Evolutionary conservation across 495 filamentous ascomycete species (phyloP).

Genomic region (Glutinoglossum americanum): DNA sequence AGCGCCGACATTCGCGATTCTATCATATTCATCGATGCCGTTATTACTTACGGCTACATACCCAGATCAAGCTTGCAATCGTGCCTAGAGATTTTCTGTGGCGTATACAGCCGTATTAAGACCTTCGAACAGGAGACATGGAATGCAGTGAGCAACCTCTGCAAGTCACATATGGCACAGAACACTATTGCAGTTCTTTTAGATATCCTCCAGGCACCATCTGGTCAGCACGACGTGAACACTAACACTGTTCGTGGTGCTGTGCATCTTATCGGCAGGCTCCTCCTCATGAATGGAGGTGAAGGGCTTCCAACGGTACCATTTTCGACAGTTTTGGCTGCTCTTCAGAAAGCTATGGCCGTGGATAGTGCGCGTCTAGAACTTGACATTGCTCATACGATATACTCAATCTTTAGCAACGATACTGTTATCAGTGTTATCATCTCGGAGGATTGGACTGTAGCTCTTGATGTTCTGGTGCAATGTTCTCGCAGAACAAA

Average conservation of each 20-base stretch:
- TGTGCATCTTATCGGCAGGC: constrained; percentile 44
- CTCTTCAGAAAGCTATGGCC: constrained; percentile 13
- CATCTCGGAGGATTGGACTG: constrained; percentile 2
- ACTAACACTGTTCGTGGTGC: constrained; percentile 45
- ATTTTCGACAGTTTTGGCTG: constrained; percentile 21
- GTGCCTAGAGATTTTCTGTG: constrained; percentile 62
- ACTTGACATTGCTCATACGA: constrained; percentile 14
- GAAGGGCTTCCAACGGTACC: constrained; percentile 42
- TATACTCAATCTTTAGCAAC: constrained; percentile 11
- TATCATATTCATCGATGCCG: constrained; percentile 52
- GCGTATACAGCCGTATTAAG: constrained; percentile 54
- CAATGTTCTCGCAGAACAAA: constrained; percentile 4
- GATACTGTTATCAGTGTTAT: constrained; percentile 6
- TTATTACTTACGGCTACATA: constrained; percentile 60
- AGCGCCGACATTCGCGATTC: constrained; percentile 54
- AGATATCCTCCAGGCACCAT: constrained; percentile 33
- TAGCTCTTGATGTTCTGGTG: constrained; percentile 30
- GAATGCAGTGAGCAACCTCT: constrained; percentile 52
- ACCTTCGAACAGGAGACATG: constrained; percentile 50
- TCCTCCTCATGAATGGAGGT: constrained; percentile 32
- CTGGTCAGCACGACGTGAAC: constrained; percentile 26
- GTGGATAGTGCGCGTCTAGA: constrained; percentile 15
- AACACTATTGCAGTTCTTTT: constrained; percentile 44
- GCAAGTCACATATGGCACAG: constrained; percentile 56
- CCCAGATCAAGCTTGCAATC: constrained; percentile 41